phyloP scores from a whole-genome alignment of 192 early-diverging fungal species.

The Coemansia guatemalensis region DNA sequence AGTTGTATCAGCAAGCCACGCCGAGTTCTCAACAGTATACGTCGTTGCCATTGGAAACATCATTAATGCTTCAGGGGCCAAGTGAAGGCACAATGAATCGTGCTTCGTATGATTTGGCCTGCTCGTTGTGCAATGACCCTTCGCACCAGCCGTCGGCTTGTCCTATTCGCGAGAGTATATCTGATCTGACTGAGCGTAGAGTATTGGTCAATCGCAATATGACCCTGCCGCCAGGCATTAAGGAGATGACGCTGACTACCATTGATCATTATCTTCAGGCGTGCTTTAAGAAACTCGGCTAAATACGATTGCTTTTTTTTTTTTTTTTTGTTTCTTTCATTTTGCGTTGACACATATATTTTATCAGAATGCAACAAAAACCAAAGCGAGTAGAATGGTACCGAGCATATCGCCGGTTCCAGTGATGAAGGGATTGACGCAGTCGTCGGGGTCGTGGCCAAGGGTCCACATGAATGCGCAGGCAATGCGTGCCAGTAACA shows the following conservation, averaged over 20 bases:
- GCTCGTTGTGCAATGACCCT: conserved; percentile 17
- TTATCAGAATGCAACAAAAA: conserved; percentile 13
- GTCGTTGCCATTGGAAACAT: not conserved
- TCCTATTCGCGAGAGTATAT: conserved; percentile 3
- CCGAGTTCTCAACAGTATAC: too few species aligned
- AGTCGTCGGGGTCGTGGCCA: conserved; percentile 80
- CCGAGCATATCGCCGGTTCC: conserved; percentile 71
- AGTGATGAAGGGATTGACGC: conserved; percentile 57
- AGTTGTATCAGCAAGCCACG: too few species aligned
- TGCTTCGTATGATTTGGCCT: conserved; percentile 19
- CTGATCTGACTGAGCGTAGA: conserved; percentile 8
- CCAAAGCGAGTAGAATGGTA: conserved; percentile 59
- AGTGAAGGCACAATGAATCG: too few species aligned
- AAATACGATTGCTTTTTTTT: not conserved
- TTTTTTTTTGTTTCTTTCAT: too few species aligned
- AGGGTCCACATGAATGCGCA: conserved; percentile 63
- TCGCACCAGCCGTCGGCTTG: conserved; percentile 9
- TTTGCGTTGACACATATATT: too few species aligned
- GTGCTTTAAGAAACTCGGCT: not conserved
- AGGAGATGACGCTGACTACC: conserved; percentile 10
- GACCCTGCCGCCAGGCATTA: conserved; percentile 12
- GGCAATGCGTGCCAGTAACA: conserved; percentile 58
- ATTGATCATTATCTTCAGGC: conserved; percentile 21
- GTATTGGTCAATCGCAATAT: conserved; percentile 7
- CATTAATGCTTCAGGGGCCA: not conserved